phyloP scores from a whole-genome alignment of 176 grass and related monocot genomes.

The Panicum miliaceum region DNA sequence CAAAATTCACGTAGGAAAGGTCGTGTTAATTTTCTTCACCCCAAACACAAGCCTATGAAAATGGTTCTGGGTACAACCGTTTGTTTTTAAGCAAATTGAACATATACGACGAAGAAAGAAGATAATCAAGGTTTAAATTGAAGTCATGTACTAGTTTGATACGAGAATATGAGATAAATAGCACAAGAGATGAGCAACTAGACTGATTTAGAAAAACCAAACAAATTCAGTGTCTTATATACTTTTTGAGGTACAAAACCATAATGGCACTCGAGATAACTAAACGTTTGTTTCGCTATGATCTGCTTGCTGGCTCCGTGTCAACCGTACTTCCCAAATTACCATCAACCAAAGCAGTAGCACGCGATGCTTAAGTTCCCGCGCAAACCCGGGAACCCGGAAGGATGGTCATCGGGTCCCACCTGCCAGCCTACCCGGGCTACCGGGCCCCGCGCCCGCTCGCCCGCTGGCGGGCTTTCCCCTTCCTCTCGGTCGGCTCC shows the following conservation, averaged over 20 bases:
- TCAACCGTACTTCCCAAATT: neutral
- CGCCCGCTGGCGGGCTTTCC: neutral
- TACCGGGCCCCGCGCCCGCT: conserved; percentile 7
- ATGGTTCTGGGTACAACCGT: neutral
- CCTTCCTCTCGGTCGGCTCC: conserved; percentile 34
- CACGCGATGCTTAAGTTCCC: conserved; percentile 31
- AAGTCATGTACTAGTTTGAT: too few relatives aligned
- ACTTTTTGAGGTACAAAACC: neutral
- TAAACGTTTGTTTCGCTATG: too few relatives aligned
- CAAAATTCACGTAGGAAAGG: too few relatives aligned
- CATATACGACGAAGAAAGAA: too few relatives aligned
- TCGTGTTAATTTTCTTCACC: neutral
- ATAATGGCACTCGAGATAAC: neutral
- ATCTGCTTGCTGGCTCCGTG: too few relatives aligned
- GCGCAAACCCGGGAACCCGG: conserved; percentile 40
- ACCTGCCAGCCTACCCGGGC: neutral
- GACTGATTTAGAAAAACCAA: too few relatives aligned
- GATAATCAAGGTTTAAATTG: too few relatives aligned
- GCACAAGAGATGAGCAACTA: too few relatives aligned
- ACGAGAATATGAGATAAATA: too few relatives aligned
- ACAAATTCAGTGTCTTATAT: too few relatives aligned
- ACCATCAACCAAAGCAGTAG: too few relatives aligned
- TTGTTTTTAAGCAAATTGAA: too few relatives aligned
- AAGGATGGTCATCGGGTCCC: neutral
- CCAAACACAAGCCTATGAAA: neutral